These are phyloP conservation scores for Wickerhamiella hasegawae DNA, from an alignment of 805 yeast genomes.

Conservation along the genomic window DNA sequence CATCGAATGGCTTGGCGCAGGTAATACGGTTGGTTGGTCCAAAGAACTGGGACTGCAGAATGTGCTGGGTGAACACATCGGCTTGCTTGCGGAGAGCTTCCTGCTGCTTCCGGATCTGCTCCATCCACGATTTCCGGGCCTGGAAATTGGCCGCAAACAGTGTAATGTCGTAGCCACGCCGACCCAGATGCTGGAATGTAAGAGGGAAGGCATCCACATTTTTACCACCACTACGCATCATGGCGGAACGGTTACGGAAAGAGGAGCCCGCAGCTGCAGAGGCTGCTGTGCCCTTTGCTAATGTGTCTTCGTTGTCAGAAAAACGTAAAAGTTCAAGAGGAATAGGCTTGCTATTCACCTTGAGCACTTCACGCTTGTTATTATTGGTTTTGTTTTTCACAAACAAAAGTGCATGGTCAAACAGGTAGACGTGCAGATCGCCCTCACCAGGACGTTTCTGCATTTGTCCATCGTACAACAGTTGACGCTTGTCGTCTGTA, in stretches of 20 bases:
- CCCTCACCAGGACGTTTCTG: conserved; percentile 60
- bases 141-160: conserved; percentile 26
- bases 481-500: conserved; percentile 63
- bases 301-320: conserved; percentile 2
- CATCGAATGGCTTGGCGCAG: conserved; percentile 87
- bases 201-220: conserved; percentile 26
- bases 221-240: conserved; percentile 12
- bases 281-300: conserved; percentile 1
- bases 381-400: conserved; percentile 75
- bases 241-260: conserved; percentile 14
- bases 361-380: conserved; percentile 67
- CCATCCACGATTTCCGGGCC: conserved; percentile 66
- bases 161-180: conserved; percentile 31
- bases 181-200: conserved; percentile 34
- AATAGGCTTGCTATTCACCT: conserved; percentile 80
- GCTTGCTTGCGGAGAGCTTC: conserved; percentile 50
- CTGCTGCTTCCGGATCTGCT: conserved; percentile 69
- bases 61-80: conserved; percentile 64
- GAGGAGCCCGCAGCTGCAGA: conserved; percentile 34
- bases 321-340: conserved; percentile 62
- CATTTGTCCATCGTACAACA: conserved; percentile 63
- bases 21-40: conserved; percentile 62
- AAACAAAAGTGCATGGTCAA: conserved; percentile 77
- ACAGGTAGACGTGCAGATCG: conserved; percentile 68
- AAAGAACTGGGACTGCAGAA: conserved; percentile 61